These are phyloP conservation scores for Kwoniella shivajii DNA, from an alignment of 1,284 basidiomycete genomes.

Conservation along the genomic window DNA sequence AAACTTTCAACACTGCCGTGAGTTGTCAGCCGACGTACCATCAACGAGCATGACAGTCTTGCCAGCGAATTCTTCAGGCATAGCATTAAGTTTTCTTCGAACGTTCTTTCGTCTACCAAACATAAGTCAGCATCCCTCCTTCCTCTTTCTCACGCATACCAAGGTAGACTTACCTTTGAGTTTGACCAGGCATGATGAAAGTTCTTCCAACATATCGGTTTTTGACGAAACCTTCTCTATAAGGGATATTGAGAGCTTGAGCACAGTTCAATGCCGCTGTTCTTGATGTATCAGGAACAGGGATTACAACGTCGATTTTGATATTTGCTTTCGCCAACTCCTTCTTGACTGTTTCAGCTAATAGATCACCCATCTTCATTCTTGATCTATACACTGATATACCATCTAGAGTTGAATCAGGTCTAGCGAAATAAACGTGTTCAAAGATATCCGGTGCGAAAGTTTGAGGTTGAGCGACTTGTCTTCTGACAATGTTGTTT, in stretches of 20 bases:
- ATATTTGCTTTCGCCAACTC: slow-evolving; percentile 71
- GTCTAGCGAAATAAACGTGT: slow-evolving; percentile 97
- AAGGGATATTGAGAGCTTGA: slow-evolving; percentile 85
- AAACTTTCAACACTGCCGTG: not conserved
- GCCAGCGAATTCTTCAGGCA: slow-evolving; percentile 94
- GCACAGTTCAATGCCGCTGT: slow-evolving; percentile 95
- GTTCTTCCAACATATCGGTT: slow-evolving; percentile 98
- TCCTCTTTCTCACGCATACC: no score
- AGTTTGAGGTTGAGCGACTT: slow-evolving; percentile 67
- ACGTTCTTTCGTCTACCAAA: slow-evolving; percentile 83
- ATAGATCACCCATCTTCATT: slow-evolving; percentile 98
- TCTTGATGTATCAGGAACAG: slow-evolving; percentile 94
- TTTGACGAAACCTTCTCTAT: slow-evolving; percentile 98
- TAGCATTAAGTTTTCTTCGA: slow-evolving; percentile 93
- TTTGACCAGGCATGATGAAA: slow-evolving; percentile 99
- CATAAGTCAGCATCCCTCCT: not conserved
- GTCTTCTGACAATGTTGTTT: slow-evolving; percentile 68
- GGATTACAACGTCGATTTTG: slow-evolving; percentile 91
- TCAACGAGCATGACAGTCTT: slow-evolving; percentile 97
- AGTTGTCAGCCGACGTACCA: slow-evolving; percentile 58
- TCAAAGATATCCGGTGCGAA: slow-evolving; percentile 99
- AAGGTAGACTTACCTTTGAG: slow-evolving; percentile 57
- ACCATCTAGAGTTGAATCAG: slow-evolving; percentile 96
- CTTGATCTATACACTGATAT: slow-evolving; percentile 95
- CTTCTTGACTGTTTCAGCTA: slow-evolving; percentile 82